These are phyloP conservation scores for Epichloe sylvatica DNA, from an alignment of 2,329 filamentous ascomycete genomes.

Conservation along the genomic window DNA sequence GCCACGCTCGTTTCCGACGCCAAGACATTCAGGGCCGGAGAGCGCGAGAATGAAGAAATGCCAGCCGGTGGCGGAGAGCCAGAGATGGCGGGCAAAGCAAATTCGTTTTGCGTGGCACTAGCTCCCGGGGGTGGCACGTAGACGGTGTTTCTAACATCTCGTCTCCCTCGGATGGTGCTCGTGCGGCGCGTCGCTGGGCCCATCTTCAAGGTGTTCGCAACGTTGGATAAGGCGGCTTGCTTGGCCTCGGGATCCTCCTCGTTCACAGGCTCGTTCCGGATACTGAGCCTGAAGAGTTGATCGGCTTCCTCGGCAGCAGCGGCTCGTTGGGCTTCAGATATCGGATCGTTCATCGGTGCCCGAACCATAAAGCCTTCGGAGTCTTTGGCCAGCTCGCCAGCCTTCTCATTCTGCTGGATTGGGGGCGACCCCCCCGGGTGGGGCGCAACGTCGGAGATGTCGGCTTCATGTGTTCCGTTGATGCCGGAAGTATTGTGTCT, in stretches of 20 bases:
- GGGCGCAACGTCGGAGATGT: slow-evolving; percentile 37
- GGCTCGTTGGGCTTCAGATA: slow-evolving; percentile 60
- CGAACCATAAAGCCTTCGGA: slow-evolving; percentile 67
- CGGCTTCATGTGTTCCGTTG: slow-evolving; percentile 34
- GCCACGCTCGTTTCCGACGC: slow-evolving; percentile 49
- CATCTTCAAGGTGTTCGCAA: slow-evolving; percentile 57
- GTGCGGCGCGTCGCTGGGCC: slow-evolving; percentile 53
- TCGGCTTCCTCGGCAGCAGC: slow-evolving; percentile 41
- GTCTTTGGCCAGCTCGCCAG: slow-evolving; percentile 38
- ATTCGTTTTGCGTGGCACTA: neutral
- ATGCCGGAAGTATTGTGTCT: slow-evolving; percentile 21
- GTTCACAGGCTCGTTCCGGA: slow-evolving; percentile 61
- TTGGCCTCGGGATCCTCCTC: slow-evolving; percentile 65
- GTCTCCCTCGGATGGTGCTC: slow-evolving; percentile 71
- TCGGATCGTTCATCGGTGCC: slow-evolving; percentile 45
- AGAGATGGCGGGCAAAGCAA: slow-evolving; percentile 1
- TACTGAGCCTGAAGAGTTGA: slow-evolving; percentile 66
- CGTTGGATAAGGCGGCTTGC: slow-evolving; percentile 58
- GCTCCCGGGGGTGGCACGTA: slow-evolving; percentile 45
- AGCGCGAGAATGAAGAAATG: slow-evolving; percentile 16
- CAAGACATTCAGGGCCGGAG: slow-evolving; percentile 38
- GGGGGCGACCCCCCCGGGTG: slow-evolving; percentile 39
- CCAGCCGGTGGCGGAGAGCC: slow-evolving; percentile 7
- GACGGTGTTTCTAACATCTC: slow-evolving; percentile 85
- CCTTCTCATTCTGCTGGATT: slow-evolving; percentile 25